Evolutionary conservation across 2,329 filamentous ascomycete genomes (phyloP), one percentile per base, ranked within the genome.

Genomic region (Aspergillus sp.): DNA sequence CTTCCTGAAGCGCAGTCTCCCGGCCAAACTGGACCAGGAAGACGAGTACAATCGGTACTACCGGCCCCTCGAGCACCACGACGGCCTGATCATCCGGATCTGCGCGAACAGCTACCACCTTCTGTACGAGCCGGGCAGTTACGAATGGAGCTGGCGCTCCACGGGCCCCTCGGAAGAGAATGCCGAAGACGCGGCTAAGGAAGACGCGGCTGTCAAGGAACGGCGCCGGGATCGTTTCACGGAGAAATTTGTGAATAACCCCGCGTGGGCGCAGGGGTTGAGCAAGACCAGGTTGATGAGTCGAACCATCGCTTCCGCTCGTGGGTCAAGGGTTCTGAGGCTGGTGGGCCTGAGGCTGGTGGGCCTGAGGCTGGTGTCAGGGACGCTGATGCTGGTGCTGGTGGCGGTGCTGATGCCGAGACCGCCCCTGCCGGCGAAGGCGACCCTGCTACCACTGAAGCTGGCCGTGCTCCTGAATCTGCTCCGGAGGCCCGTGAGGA

Each of bases 51-150:
- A 80, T 42, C 81, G 82, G 59, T 69, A 66, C 56, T 69, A 72
- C 57, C 64, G 69, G 35, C 70, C 71, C 36, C 64, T 86, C 4
- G 73, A 78, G 4, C 83, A 80, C 56, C 72, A 80, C 48, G 86
- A 90, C 57, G 80, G 83, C 12, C 69, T 91, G 36, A 77, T 81
- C 7, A 78, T 88, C 38, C 81, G 83, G 50, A 85, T 91, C 60
- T 88, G 83, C 58, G 77, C 88, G 9, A 86, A 85, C 65, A 86
- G 81, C 46, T 88, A 85, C 62, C 86, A 87, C 68, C 84, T 91
- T 60, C 74, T 86, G n/a, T 90, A 85, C 72, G 81, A 82, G 47
- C 79, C 83, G 1, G 76, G 76, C 29, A 86, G 83, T 19, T 77
- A 76, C 5, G 87, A 90, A 59, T 87, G 78, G 68, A 86, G 86